Base-by-base conservation (phyloP, 768 basidiomycete genomes). In the Boletus bicolor region DNA sequence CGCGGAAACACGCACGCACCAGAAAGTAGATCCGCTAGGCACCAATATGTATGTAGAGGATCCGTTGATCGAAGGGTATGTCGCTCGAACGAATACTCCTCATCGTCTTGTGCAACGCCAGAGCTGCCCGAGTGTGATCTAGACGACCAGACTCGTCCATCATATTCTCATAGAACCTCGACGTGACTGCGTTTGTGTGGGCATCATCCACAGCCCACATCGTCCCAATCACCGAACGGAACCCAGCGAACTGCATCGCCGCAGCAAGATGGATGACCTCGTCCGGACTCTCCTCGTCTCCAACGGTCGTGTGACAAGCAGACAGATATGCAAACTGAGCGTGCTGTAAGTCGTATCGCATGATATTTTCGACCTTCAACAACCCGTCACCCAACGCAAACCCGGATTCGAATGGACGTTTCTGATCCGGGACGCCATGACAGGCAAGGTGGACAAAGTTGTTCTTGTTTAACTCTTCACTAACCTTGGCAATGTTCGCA, bases 271-370 rank as follows among this genome's bases (percentile, higher is more conserved):
- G 56, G 7, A 49, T 57, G 4, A 26, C 37, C 30, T 50, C 39
- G 3, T 50, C 49, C 12, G 49, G 49, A 38, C 49, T 50, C 30
- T 41, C 50, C 41, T 42, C 41, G 24, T 36, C 42, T 7, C 51
- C 51, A 12, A 36, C 42, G 5, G 37, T 44, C 37, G 44, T 44
- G 9, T 70, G 64, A 45, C 68, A 70, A 1, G 66, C 67, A 35
- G 66, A 68, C 28, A 70, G 42, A 24, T 62, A 63, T n/a, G 61
- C 56, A 35, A 63, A 58, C 37, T 54, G 38, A 1, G 56, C 26
- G 3, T 52, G 30, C 3, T 34, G 30, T 6, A 67, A 42, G 12
- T 49, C 15, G 14, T 39, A 39, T 19, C 38, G 53, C 35, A 50
- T 52, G 39, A 62, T 63, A 15, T 51, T 14, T 10, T 52, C 46